Conservation (phyloP, 1,284 basidiomycete genomes). For the Ustilago tritici region DNA sequence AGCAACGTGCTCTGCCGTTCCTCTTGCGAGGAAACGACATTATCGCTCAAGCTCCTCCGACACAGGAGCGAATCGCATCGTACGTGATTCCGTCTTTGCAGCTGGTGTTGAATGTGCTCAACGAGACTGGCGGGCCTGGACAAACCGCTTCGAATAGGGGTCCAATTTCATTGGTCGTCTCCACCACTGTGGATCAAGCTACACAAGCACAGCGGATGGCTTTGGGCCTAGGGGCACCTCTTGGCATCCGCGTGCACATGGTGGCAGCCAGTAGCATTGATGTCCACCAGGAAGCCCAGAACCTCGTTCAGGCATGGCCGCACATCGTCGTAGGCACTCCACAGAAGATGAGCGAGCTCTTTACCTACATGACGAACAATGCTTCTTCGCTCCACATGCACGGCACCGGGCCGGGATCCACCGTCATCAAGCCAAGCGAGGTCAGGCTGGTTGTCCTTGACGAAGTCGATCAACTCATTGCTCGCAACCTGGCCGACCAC, state of each 20-base stretch:
- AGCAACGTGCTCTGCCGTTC: conserved; percentile 94
- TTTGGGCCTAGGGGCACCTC: conserved; percentile 86
- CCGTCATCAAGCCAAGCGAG: conserved; percentile 75
- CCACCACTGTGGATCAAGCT: conserved; percentile 97
- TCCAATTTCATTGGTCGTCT: conserved; percentile 78
- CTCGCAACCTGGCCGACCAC: conserved; percentile 93
- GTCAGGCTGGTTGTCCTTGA: conserved; percentile 93
- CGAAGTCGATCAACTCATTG: conserved; percentile 97
- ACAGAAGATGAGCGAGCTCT: conserved; percentile 90
- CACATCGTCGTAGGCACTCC: conserved; percentile 97
- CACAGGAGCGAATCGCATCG: conserved; percentile 95
- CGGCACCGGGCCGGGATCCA: conserved; percentile 21
- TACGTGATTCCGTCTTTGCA: conserved; percentile 73
- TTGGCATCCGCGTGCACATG: conserved; percentile 63
- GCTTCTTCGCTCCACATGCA: conserved; percentile 25
- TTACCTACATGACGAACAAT: conserved; percentile 80
- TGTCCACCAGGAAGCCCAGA: conserved; percentile 52
- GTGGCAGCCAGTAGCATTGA: conserved; percentile 55
- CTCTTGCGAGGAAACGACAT: conserved; percentile 92
- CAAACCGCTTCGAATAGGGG: conserved; percentile 69
- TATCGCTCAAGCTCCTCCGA: conserved; percentile 97
- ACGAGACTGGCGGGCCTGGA: conserved; percentile 45
- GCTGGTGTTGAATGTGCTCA: conserved; percentile 54
- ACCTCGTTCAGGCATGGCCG: conserved; percentile 71
- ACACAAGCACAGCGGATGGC: conserved; percentile 98